A percentile compares a stretch with the other conserved stretches of the same genome.
Conservation (phyloP, 2,329 filamentous ascomycete genomes). For the Arthrinium phaeospermum region DNA sequence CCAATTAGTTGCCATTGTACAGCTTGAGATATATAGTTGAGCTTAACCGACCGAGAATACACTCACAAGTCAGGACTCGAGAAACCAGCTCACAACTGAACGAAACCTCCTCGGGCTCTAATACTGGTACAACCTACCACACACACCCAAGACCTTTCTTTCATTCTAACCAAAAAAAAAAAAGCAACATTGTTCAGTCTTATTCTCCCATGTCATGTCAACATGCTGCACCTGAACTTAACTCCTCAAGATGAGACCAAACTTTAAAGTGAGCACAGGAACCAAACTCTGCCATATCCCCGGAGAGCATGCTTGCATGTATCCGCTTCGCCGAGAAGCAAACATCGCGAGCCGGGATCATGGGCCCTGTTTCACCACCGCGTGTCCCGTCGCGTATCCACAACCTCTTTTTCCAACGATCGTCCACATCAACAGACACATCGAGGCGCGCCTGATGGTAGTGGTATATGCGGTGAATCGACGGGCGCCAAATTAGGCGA, state of each 20-base stretch:
- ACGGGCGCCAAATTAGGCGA: conserved; percentile 11
- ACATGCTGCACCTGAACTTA: background rate
- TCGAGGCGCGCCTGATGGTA: conserved; percentile 1
- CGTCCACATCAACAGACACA: background rate
- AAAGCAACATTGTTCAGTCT: background rate
- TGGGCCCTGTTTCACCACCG: background rate
- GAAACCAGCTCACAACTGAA: background rate
- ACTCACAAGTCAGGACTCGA: background rate
- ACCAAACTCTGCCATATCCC: background rate
- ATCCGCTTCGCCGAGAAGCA: background rate
- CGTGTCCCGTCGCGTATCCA: background rate
- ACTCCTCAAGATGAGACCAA: background rate
- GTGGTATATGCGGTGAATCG: conserved; percentile 2
- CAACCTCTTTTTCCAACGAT: background rate
- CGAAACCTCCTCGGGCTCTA: background rate
- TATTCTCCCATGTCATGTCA: background rate
- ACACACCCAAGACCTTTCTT: background rate
- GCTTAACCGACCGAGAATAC: background rate
- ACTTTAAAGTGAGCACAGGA: conserved; percentile 7
- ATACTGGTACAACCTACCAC: background rate
- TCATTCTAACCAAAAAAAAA: background rate
- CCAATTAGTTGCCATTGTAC: background rate
- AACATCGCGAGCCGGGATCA: background rate
- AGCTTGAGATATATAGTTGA: background rate
- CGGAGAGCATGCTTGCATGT: background rate